phyloP scores from a whole-genome alignment of 306 rosid species.

The Cicer chorassanicum region DNA sequence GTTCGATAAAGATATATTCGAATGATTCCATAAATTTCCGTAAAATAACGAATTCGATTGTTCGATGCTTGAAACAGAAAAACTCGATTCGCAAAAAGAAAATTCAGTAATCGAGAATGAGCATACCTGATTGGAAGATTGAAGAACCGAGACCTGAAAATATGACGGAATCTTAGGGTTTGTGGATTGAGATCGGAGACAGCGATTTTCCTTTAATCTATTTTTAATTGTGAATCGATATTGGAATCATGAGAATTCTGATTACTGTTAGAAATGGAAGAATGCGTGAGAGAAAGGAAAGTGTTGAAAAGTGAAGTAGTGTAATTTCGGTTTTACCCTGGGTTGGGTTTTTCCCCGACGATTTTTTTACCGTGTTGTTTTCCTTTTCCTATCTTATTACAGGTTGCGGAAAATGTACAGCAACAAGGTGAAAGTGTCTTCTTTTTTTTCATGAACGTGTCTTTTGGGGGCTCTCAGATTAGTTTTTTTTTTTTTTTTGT shows the following conservation, averaged over 20 bases:
- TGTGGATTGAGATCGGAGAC: constrained; percentile 60
- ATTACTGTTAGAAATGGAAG: constrained; percentile 28
- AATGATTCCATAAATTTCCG: constrained; percentile 22
- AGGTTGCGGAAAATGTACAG: not conserved
- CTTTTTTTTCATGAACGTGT: too few relatives aligned
- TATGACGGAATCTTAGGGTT: constrained; percentile 51
- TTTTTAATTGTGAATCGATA: constrained; percentile 37
- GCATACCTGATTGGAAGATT: constrained; percentile 57
- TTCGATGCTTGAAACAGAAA: constrained; percentile 12
- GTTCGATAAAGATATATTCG: not conserved
- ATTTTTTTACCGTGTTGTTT: constrained; percentile 1
- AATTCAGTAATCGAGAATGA: constrained; percentile 32
- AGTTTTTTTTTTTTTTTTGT: too few relatives aligned
- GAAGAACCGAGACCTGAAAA: constrained; percentile 25
- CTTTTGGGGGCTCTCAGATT: too few relatives aligned
- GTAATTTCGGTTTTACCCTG: constrained; percentile 40
- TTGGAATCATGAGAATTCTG: constrained; percentile 2
- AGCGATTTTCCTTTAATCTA: constrained; percentile 13
- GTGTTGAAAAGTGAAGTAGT: constrained; percentile 38
- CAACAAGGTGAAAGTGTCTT: not conserved
- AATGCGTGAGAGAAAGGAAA: constrained; percentile 47
- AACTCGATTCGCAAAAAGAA: constrained; percentile 6
- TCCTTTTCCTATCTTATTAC: constrained; percentile 10
- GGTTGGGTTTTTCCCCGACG: not conserved
- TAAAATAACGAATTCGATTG: constrained; percentile 25